Base-by-base conservation (phyloP, 2,329 filamentous ascomycete genomes). In the Curvularia lunata region DNA sequence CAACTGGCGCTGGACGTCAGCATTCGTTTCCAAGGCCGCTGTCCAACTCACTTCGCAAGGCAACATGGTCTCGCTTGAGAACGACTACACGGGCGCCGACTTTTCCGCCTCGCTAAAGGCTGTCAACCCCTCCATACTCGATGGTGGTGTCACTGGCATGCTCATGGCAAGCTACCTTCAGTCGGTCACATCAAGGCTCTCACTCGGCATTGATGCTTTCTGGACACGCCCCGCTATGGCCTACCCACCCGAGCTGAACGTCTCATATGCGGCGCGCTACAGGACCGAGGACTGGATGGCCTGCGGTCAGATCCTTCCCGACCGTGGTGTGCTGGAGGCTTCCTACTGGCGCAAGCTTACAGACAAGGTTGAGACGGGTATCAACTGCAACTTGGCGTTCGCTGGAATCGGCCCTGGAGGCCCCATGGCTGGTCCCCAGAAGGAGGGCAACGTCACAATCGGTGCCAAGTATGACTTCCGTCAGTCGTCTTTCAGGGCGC, bases 381-480 rank as follows among this genome's bases (percentile, higher is more conserved):
- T 96, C 68, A 94, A 98, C 71, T 88, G 96, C 84, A 96, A 92
- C 78, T 85, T 99, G 58, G 90, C 93, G 65, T 89, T 97, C 67
- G 87, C 85, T 23, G 81, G 81, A 27, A 84, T 87, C 30, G 83
- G 87, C 30, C 75, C 86, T 58, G 74, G 58, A 67, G 86, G 85
- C 51, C 85, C 86, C 63, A 91, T 91, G 71, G 87, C 84, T 59
- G 87, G 87, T n/a, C 69, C 68, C 52, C 86, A 88, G 77, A 94
- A 92, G 79, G 93, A 99, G 78, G 95, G 95, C 54, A 85, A 91
- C 61, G 93, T 96, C 52, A 92, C 93, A 53, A 85, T 98, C 71
- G 95, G 94, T 72, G 91, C 92, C 76, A 99, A 99, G 82, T 99
- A 99, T 81, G 94, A 97, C 78, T 99, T 99, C 87, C 87, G 91